Conservation (phyloP, 768 basidiomycete species). For the Strobilomyces confusus region DNA sequence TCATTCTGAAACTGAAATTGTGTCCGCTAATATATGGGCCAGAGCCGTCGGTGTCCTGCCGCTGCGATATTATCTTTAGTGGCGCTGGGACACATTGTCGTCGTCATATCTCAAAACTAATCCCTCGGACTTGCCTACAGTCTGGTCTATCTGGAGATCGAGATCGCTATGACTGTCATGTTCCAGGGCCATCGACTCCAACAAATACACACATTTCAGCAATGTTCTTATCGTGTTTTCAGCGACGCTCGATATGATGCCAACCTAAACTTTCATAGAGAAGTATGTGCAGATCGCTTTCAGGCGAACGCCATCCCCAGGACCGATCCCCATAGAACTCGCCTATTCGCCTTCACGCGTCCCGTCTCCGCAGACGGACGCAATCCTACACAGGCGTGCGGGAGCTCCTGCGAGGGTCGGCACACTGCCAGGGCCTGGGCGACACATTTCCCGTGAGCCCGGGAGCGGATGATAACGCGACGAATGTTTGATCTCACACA, state of each 20-base stretch:
- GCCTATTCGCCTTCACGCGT: too few species aligned
- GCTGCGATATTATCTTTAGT: background rate
- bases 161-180: constrained; percentile 8
- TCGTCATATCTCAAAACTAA: background rate
- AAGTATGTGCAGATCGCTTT: constrained; percentile 46
- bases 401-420: constrained; percentile 36
- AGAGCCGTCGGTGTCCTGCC: background rate
- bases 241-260: constrained; percentile 45
- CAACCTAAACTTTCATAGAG: constrained; percentile 44
- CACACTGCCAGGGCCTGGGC: constrained; percentile 32
- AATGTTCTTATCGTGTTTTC: constrained; percentile 47
- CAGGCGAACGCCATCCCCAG: too few species aligned
- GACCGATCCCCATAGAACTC: too few species aligned
- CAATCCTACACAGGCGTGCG: constrained; percentile 39
- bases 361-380: too few species aligned
- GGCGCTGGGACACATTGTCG: constrained; percentile 6
- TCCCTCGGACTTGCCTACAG: background rate
- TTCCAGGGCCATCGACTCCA: constrained; percentile 20
- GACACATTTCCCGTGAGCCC: constrained; percentile 22
- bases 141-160: background rate
- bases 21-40: background rate
- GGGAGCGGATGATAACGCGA: background rate
- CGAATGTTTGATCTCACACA: background rate
- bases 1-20: background rate
- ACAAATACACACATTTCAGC: constrained; percentile 36